Percentiles rank a stretch among this genome's conserved stretches.
Conservation (phyloP, 2,329 filamentous ascomycete species). For the Orbilia javanica region DNA sequence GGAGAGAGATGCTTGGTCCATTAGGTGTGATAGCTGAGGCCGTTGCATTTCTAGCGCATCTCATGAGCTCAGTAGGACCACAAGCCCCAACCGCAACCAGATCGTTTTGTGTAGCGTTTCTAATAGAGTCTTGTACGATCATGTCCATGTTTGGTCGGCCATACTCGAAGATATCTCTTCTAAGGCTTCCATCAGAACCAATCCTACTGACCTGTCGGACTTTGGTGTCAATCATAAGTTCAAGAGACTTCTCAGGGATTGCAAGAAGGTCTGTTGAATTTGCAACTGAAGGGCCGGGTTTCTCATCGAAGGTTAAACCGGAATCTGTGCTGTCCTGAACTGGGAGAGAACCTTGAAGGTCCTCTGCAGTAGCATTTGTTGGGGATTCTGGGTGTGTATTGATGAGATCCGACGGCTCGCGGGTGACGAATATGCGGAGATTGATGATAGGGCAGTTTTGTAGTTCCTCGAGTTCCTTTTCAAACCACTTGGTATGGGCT, state of each 20-base stretch:
- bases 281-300: slow-evolving; percentile 17
- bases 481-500: slow-evolving; percentile 61
- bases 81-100: slow-evolving; percentile 67
- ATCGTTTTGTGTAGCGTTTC: slow-evolving; percentile 57
- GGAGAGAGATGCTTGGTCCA: slow-evolving; percentile 69
- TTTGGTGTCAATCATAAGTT: slow-evolving; percentile 55
- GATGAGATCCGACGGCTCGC: slow-evolving; percentile 65
- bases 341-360: slow-evolving; percentile 35
- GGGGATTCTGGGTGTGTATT: slow-evolving; percentile 54
- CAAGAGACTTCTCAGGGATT: slow-evolving; percentile 44
- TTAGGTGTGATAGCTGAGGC: slow-evolving; percentile 67
- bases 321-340: slow-evolving; percentile 38
- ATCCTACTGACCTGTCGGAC: slow-evolving; percentile 52
- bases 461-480: slow-evolving; percentile 62
- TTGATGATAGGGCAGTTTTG: slow-evolving; percentile 61
- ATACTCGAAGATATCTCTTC: slow-evolving; percentile 38
- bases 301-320: slow-evolving; percentile 40
- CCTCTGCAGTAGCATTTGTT: slow-evolving; percentile 49
- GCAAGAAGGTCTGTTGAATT: slow-evolving; percentile 29
- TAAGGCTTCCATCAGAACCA: slow-evolving; percentile 44
- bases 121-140: slow-evolving; percentile 58
- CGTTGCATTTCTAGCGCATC: slow-evolving; percentile 67
- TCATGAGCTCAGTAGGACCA: slow-evolving; percentile 68
- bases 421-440: slow-evolving; percentile 63
- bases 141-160: slow-evolving; percentile 59